Percentiles rank a stretch among this genome's conserved stretches.
phyloP scores from a whole-genome alignment of 2,329 filamentous ascomycete species.

The Hortaea sp. region DNA sequence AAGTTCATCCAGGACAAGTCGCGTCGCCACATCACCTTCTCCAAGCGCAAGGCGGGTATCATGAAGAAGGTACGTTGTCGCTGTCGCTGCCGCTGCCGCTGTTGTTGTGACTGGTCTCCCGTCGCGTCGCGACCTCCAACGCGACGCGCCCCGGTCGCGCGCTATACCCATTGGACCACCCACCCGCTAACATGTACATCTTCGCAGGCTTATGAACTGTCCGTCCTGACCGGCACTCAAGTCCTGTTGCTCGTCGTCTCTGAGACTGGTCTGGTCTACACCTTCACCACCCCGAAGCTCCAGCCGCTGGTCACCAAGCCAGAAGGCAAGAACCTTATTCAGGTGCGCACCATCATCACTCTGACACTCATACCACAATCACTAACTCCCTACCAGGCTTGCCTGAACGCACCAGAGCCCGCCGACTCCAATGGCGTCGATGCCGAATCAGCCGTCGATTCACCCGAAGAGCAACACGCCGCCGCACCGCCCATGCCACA shows the following conservation, averaged over 20 bases:
- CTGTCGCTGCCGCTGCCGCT: background rate
- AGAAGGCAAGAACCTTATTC: constrained; percentile 97
- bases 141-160: background rate
- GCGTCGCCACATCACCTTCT: constrained; percentile 97
- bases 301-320: constrained; percentile 97
- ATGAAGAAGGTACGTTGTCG: constrained; percentile 83
- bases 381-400: constrained; percentile 55
- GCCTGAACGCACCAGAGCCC: constrained; percentile 90
- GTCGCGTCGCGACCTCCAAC: constrained; percentile 1
- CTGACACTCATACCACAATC: background rate
- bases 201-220: constrained; percentile 83
- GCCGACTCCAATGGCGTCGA: constrained; percentile 56
- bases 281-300: constrained; percentile 95
- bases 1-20: constrained; percentile 99
- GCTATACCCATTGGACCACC: too few relatives aligned
- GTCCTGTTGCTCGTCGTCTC: constrained; percentile 93
- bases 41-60: constrained; percentile 98
- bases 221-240: constrained; percentile 94
- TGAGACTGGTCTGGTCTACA: constrained; percentile 94
- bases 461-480: constrained; percentile 77
- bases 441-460: constrained; percentile 55
- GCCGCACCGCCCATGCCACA: constrained; percentile 30
- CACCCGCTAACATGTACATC: constrained; percentile 4
- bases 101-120: too few relatives aligned
- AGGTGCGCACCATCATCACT: constrained; percentile 46